Percentiles rank a stretch among this genome's conserved stretches.
phyloP scores from a whole-genome alignment of 257 asterid species.

The Primulina huaijiensis region DNA sequence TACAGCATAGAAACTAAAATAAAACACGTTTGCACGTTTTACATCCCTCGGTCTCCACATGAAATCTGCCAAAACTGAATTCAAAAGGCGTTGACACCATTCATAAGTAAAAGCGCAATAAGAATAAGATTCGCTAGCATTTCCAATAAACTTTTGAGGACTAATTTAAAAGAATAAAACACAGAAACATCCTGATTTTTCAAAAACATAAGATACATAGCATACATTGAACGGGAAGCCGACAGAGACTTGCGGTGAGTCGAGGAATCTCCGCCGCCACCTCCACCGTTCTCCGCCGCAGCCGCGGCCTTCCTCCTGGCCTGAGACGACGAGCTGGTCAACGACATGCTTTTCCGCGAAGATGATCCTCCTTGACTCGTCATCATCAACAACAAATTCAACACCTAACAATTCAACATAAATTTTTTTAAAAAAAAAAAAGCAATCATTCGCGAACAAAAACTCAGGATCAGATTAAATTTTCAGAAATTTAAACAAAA shows the following conservation, averaged over 20 bases:
- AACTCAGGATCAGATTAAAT: slow-evolving; percentile 10
- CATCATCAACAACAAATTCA: slow-evolving; percentile 43
- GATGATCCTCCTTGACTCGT: slow-evolving; percentile 69
- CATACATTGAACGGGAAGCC: slow-evolving; percentile 69
- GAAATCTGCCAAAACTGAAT: not conserved
- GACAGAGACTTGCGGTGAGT: slow-evolving; percentile 53
- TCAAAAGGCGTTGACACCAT: not conserved
- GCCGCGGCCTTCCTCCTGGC: slow-evolving; percentile 38
- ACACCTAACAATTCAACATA: slow-evolving; percentile 28
- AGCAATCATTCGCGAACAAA: slow-evolving; percentile 18
- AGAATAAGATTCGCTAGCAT: not conserved
- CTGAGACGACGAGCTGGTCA: slow-evolving; percentile 44
- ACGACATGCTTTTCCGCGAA: slow-evolving; percentile 62
- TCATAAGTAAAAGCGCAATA: not conserved
- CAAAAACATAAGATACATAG: not conserved
- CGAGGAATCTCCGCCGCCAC: slow-evolving; percentile 32
- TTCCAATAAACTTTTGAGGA: not conserved
- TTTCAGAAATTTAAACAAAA: not conserved
- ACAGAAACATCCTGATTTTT: not conserved
- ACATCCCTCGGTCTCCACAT: not conserved
- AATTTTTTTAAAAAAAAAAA: not conserved
- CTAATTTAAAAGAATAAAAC: too few relatives aligned
- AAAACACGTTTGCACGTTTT: not conserved
- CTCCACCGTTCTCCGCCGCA: slow-evolving; percentile 30
- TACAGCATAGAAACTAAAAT: not conserved